These are phyloP conservation scores for Neurospora sp. DNA, from an alignment of 495 filamentous ascomycete species.

Conservation along the genomic window DNA sequence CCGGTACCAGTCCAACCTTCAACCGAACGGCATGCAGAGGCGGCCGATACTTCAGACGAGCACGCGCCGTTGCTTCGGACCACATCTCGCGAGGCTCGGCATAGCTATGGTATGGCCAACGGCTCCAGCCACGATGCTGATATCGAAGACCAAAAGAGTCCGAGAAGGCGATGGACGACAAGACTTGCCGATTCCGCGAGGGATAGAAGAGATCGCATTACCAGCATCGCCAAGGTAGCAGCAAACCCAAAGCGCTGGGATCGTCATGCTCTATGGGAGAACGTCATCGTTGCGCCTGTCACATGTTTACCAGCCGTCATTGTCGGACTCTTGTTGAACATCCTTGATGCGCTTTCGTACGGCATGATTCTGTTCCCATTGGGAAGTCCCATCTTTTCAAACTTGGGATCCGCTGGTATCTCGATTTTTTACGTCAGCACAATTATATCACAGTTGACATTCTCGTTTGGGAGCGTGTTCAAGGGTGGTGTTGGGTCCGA, in stretches of 20 bases:
- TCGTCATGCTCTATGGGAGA: slow-evolving; percentile 49
- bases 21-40: background rate
- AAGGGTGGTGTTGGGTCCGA: slow-evolving; percentile 92
- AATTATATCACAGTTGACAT: slow-evolving; percentile 88
- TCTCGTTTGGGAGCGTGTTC: slow-evolving; percentile 82
- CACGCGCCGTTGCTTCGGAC: slow-evolving; percentile 26
- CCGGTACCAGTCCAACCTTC: background rate
- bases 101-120: slow-evolving; percentile 13
- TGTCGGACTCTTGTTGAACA: slow-evolving; percentile 80
- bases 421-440: slow-evolving; percentile 98
- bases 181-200: slow-evolving; percentile 3
- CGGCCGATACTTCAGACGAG: slow-evolving; percentile 20
- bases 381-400: slow-evolving; percentile 69
- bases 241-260: slow-evolving; percentile 65
- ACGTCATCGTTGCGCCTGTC: slow-evolving; percentile 53
- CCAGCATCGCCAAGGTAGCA: slow-evolving; percentile 9
- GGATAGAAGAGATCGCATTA: background rate
- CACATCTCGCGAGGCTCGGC: slow-evolving; percentile 14
- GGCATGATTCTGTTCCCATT: slow-evolving; percentile 95
- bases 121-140: slow-evolving; percentile 18
- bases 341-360: slow-evolving; percentile 90
- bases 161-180: slow-evolving; percentile 8
- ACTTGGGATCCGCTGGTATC: slow-evolving; percentile 82
- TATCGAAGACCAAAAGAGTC: slow-evolving; percentile 27
- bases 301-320: slow-evolving; percentile 73